Conservation (phyloP, 495 filamentous ascomycete species). For the Durotheca rogersii region DNA sequence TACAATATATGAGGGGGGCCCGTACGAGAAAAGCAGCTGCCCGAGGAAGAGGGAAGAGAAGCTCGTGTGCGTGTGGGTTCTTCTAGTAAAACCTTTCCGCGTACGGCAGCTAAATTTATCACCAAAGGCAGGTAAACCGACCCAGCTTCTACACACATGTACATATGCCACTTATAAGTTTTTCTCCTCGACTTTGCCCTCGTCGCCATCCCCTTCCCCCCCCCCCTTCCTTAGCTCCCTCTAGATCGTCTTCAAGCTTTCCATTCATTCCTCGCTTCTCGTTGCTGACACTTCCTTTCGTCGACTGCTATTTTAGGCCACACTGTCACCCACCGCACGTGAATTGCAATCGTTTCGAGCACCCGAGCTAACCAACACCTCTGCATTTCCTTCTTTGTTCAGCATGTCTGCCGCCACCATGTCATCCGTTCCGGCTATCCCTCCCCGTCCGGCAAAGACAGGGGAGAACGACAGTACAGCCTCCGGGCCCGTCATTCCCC, state of each 20-base stretch:
- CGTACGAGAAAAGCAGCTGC: too few relatives aligned
- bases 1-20: too few relatives aligned
- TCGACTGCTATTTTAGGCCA: conserved; percentile 14
- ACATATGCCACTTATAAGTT: too few relatives aligned
- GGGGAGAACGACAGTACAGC: conserved; percentile 41
- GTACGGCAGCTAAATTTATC: conserved; percentile 7
- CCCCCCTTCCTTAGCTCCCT: too few relatives aligned
- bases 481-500: conserved; percentile 60
- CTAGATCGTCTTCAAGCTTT: not conserved
- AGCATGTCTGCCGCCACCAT: conserved; percentile 50
- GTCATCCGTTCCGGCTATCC: conserved; percentile 58
- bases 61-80: too few relatives aligned
- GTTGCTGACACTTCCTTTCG: conserved; percentile 6
- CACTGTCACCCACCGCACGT: conserved; percentile 15
- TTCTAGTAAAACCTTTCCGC: too few relatives aligned
- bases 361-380: conserved; percentile 27
- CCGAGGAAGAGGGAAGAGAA: too few relatives aligned
- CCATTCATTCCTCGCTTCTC: not conserved
- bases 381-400: conserved; percentile 14
- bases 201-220: too few relatives aligned
- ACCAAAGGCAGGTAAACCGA: too few relatives aligned
- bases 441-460: conserved; percentile 61
- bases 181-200: too few relatives aligned
- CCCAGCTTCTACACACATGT: too few relatives aligned
- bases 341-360: conserved; percentile 21